Evolutionary conservation across 2,329 filamentous ascomycete species (phyloP).

Genomic region (Colletotrichum higginsianum): DNA sequence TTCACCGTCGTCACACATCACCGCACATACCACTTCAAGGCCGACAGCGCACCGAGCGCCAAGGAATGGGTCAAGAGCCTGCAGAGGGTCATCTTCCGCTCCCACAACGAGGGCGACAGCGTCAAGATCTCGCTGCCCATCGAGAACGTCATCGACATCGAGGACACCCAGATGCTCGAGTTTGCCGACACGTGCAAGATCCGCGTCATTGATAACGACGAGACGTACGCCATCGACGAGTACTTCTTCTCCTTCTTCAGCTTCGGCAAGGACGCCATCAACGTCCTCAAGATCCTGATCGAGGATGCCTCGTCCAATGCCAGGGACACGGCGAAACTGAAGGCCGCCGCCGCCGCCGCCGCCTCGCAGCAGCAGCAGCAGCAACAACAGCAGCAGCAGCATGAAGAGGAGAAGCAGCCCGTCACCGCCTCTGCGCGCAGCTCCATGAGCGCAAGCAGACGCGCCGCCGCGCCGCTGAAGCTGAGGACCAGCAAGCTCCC

Average conservation of each 20-base stretch:
- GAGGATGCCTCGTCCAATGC: constrained; percentile 69
- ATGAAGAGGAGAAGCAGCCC: constrained; percentile 19
- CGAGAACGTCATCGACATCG: constrained; percentile 90
- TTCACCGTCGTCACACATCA: constrained; percentile 89
- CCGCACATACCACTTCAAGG: constrained; percentile 87
- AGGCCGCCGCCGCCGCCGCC: not conserved
- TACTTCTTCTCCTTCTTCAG: constrained; percentile 98
- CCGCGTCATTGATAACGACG: constrained; percentile 91
- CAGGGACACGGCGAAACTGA: constrained; percentile 28
- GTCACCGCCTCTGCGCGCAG: constrained; percentile 40
- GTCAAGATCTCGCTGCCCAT: constrained; percentile 96
- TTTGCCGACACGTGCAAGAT: constrained; percentile 96
- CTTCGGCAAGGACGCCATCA: constrained; percentile 86
- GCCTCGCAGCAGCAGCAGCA: no score
- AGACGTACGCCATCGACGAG: constrained; percentile 96
- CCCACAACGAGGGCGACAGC: constrained; percentile 96
- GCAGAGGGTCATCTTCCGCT: constrained; percentile 94
- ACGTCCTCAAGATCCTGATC: constrained; percentile 80
- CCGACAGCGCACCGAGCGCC: constrained; percentile 88
- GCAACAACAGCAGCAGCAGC: not conserved
- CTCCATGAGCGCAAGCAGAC: constrained; percentile 40
- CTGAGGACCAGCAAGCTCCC: constrained; percentile 60
- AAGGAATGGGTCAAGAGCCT: constrained; percentile 97
- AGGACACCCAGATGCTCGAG: constrained; percentile 90
- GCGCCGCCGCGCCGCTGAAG: constrained; percentile 46